Percentiles rank a stretch among this genome's conserved stretches.
Conservation (phyloP, 2,329 filamentous ascomycete species). For the Trichophyton mentagrophytes region DNA sequence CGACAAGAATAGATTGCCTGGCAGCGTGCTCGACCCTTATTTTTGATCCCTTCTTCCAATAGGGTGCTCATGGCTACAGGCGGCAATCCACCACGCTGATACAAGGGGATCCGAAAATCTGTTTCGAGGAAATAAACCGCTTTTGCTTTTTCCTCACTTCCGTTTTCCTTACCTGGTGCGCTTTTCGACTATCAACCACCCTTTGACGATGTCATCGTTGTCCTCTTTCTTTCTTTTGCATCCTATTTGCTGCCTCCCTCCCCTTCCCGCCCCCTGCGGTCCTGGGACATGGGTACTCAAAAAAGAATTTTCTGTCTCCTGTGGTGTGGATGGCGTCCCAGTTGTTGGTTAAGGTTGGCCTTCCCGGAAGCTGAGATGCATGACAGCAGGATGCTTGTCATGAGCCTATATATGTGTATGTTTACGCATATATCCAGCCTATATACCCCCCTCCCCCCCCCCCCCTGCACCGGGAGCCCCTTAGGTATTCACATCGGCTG, state of each 20-base stretch:
- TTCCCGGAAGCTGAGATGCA: conserved; percentile 1
- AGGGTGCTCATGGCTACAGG: background rate
- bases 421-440: background rate
- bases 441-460: background rate
- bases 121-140: background rate
- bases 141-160: background rate
- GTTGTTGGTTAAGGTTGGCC: background rate
- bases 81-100: background rate
- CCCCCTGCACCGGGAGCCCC: background rate
- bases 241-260: background rate
- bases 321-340: background rate
- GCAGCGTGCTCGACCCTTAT: background rate
- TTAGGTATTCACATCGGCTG: background rate
- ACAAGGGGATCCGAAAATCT: conserved; percentile 1
- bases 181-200: background rate
- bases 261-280: background rate
- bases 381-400: background rate
- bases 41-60: background rate
- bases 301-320: background rate
- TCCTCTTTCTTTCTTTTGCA: background rate
- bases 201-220: background rate
- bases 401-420: background rate
- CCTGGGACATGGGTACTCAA: background rate
- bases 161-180: background rate
- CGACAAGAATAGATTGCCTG: background rate